Base-by-base conservation (phyloP, 768 basidiomycete genomes). In the Sistotremastrum niveocremeum region DNA sequence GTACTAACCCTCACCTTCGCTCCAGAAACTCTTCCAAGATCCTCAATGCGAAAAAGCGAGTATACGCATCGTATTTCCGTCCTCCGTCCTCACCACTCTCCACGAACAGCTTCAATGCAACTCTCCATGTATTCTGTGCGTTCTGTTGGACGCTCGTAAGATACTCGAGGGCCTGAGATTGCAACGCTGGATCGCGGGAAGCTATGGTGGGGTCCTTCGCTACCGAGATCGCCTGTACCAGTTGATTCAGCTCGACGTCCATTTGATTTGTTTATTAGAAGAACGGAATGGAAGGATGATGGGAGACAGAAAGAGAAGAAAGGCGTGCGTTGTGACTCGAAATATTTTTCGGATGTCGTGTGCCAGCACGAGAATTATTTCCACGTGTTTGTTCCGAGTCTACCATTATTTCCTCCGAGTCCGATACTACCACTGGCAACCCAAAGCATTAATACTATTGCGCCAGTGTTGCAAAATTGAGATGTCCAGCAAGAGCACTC, bases 81-180 rank as follows among this genome's bases (percentile, higher is more conserved):
- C 65, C 57, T n/a, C 83, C 81, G 51, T 77, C 72, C 20, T 74
- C 55, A 38, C 70, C 70, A 48, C 65, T 62, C 53, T 78, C 79
- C 30, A 80, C 72, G 57, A 88, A 90, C 39, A 88, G 68, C 34
- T 75, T 68, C 50, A 90, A 70, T 31, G 84, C 84, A 39, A 90
- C 71, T 59, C 80, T 73, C 90, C 93, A 97, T 12, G 79, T 77
- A 51, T 74, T 73, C 50, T 71, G 68, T 9, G 81, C 71, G 60
- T 84, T 84, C 60, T 79, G 77, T 56, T 86, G 83, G 51, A 95
- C 70, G 46, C 71, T 75, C 31, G 76, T 72, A 33, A 97, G 69
- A 61, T 84, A 97, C 46, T 81, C 77, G 54, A 95, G 69, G 34
- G 93, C 93, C 61, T 93, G 82, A 48, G 80, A 82, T 63, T 91